These are phyloP conservation scores for Terana coerulea DNA, from an alignment of 768 basidiomycete species.

Conservation along the genomic window DNA sequence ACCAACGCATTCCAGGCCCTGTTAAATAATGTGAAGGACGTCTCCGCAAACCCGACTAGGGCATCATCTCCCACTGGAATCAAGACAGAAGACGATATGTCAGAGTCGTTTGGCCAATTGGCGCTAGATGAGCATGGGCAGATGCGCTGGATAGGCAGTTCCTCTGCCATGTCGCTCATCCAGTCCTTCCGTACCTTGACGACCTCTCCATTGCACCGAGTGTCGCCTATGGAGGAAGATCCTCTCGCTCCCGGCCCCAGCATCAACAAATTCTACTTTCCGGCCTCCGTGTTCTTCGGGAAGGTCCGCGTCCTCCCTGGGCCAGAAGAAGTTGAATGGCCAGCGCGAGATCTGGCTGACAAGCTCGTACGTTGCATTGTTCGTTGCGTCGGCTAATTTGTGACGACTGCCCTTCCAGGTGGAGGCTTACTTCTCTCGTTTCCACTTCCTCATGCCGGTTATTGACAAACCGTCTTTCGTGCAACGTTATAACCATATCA, in stretches of 20 bases:
- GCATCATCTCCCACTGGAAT: constrained; percentile 29
- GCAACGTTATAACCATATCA: constrained; percentile 63
- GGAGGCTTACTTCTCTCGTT: constrained; percentile 80
- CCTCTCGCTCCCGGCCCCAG: constrained; percentile 74
- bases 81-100: constrained; percentile 71
- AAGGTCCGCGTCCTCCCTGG: constrained; percentile 79
- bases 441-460: constrained; percentile 87
- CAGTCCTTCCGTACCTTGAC: constrained; percentile 81
- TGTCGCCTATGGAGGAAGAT: constrained; percentile 84
- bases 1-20: constrained; percentile 22
- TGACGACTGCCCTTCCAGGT: constrained; percentile 44
- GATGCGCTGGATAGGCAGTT: constrained; percentile 89
- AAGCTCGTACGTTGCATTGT: constrained; percentile 70
- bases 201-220: constrained; percentile 67
- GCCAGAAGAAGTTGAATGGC: constrained; percentile 85
- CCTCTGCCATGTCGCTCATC: constrained; percentile 88
- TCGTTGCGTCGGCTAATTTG: constrained; percentile 29
- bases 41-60: constrained; percentile 2
- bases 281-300: constrained; percentile 83
- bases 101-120: constrained; percentile 82
- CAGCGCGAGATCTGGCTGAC: constrained; percentile 80
- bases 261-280: constrained; percentile 84
- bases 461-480: constrained; percentile 85
- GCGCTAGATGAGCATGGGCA: constrained; percentile 88
- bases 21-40: constrained; percentile 17